Conservation (phyloP, 768 basidiomycete species). For the Polyporus arcularius region DNA sequence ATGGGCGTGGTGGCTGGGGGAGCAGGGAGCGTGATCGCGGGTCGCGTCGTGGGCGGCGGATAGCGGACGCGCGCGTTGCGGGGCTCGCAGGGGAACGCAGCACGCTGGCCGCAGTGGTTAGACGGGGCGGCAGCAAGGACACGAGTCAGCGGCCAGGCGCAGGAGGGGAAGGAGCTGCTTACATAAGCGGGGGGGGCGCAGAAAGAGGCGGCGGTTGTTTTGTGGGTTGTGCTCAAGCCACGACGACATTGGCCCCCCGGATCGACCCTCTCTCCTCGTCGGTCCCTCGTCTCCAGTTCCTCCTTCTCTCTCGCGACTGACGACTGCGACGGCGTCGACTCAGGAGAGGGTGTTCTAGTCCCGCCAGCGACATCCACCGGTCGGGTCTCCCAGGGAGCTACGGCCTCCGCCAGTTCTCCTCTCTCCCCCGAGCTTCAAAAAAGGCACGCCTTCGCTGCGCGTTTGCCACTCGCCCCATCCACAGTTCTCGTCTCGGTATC, state of each 20-base stretch:
- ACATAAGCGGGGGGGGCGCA: conserved; percentile 23
- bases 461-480: conserved; percentile 60
- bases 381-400: conserved; percentile 23
- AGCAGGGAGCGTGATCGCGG: background rate
- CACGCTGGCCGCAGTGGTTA: background rate
- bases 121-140: background rate
- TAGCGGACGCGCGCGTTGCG: background rate
- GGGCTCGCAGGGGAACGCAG: background rate
- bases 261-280: conserved; percentile 46
- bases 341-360: conserved; percentile 33
- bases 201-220: conserved; percentile 23
- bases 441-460: conserved; percentile 95
- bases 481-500: conserved; percentile 26
- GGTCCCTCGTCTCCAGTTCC: conserved; percentile 41
- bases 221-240: conserved; percentile 23
- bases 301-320: conserved; percentile 37
- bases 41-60: conserved; percentile 1
- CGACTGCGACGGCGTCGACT: conserved; percentile 45
- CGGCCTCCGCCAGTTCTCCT: conserved; percentile 22
- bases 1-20: conserved; percentile 12
- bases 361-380: conserved; percentile 28
- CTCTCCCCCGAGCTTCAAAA: conserved; percentile 40
- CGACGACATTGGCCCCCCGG: conserved; percentile 39
- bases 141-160: background rate
- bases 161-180: conserved; percentile 14